phyloP scores from a whole-genome alignment of 371 early-diverging fungal species.

The Fennellomyces sp. region DNA sequence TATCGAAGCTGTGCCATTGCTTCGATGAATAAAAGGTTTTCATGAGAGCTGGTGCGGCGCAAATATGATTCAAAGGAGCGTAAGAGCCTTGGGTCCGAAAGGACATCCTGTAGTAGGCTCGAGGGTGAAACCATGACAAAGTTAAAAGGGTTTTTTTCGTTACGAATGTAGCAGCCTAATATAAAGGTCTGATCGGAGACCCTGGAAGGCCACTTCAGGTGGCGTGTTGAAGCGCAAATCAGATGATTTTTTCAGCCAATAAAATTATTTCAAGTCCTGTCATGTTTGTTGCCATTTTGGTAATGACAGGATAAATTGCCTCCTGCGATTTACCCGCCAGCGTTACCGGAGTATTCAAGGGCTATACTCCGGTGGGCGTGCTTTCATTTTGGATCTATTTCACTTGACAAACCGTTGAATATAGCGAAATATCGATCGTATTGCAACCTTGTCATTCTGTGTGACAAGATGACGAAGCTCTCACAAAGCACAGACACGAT shows the following conservation, averaged over 20 bases:
- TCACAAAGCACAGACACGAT: slow-evolving; percentile 7
- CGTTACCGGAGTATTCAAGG: no score
- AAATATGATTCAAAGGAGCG: slow-evolving; percentile 34
- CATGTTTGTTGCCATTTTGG: slow-evolving; percentile 2
- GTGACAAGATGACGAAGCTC: slow-evolving; percentile 1
- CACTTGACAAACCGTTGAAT: no score
- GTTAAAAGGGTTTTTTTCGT: neutral
- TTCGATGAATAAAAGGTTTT: slow-evolving; percentile 47
- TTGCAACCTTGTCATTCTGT: neutral
- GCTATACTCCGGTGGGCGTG: neutral
- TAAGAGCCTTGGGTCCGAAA: slow-evolving; percentile 33
- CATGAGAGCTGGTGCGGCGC: slow-evolving; percentile 25
- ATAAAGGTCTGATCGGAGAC: slow-evolving; percentile 2
- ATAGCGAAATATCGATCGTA: no score
- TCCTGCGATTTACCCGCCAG: neutral
- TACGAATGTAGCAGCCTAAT: neutral
- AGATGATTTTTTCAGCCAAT: slow-evolving; percentile 6
- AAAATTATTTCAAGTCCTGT: neutral
- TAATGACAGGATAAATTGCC: neutral
- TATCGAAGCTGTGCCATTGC: slow-evolving; percentile 40
- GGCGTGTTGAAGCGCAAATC: slow-evolving; percentile 1
- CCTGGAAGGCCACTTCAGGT: neutral
- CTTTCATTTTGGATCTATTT: neutral
- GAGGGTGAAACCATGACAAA: slow-evolving; percentile 3
- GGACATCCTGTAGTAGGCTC: slow-evolving; percentile 19